phyloP scores from a whole-genome alignment of 108 stramenopile genomes.

The Cyclotella baltica region DNA sequence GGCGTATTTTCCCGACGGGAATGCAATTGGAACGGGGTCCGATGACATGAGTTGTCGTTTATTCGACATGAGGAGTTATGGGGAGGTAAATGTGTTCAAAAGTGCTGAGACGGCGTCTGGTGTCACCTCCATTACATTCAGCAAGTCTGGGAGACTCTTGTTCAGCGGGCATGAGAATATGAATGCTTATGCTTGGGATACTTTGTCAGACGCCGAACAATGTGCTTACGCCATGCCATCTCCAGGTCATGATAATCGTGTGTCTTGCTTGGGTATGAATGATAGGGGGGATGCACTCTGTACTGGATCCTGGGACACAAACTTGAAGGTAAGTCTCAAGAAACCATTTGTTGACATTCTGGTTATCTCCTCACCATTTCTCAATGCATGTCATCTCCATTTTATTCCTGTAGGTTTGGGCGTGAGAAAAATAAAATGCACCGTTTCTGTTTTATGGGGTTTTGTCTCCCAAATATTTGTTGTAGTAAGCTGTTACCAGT shows the following conservation, averaged over 20 bases:
- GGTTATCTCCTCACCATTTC: not conserved
- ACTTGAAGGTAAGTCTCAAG: slow-evolving; percentile 84
- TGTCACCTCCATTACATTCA: slow-evolving; percentile 83
- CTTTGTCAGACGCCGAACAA: slow-evolving; percentile 48
- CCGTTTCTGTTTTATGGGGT: not conserved
- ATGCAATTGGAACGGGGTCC: slow-evolving; percentile 91
- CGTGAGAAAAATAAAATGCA: not conserved
- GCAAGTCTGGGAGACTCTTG: slow-evolving; percentile 80
- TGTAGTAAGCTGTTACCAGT: not conserved
- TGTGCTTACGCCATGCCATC: slow-evolving; percentile 65
- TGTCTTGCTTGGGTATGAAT: slow-evolving; percentile 95
- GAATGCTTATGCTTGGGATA: slow-evolving; percentile 82
- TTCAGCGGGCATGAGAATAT: slow-evolving; percentile 92
- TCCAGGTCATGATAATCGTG: slow-evolving; percentile 94
- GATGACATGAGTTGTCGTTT: slow-evolving; percentile 95
- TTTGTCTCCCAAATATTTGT: not conserved
- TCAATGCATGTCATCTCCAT: not conserved
- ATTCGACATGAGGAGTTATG: slow-evolving; percentile 95
- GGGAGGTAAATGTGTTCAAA: slow-evolving; percentile 89
- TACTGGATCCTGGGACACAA: slow-evolving; percentile 99
- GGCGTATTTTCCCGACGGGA: slow-evolving; percentile 94
- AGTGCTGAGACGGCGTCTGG: slow-evolving; percentile 80
- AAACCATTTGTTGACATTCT: not conserved
- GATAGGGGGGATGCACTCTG: slow-evolving; percentile 93
- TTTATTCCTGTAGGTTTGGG: not conserved